Conservation (phyloP, 768 basidiomycete species). For the Termitomyces sp. region DNA sequence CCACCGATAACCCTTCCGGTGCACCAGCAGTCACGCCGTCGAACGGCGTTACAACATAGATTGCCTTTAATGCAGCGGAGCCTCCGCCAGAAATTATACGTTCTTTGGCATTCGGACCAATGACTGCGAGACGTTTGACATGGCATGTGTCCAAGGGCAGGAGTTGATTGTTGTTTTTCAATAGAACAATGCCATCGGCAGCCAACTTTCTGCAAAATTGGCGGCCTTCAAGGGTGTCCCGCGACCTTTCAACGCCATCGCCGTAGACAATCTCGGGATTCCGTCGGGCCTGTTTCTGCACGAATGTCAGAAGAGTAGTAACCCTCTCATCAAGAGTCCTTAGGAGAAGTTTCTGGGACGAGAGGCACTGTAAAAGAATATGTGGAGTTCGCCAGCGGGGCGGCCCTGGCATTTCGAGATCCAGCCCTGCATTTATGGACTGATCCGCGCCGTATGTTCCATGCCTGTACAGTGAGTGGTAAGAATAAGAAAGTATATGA, state of each 20-base stretch:
- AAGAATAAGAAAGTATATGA: background rate
- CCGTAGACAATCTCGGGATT: conserved; percentile 63
- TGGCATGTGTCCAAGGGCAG: conserved; percentile 44
- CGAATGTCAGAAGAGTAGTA: conserved; percentile 46
- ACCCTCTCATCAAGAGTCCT: conserved; percentile 49
- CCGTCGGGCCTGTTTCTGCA: conserved; percentile 51
- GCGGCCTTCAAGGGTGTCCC: conserved; percentile 49
- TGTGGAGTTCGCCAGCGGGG: conserved; percentile 61
- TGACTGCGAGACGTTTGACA: conserved; percentile 53
- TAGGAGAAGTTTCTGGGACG: conserved; percentile 44
- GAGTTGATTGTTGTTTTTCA: conserved; percentile 57
- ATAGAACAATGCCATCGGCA: conserved; percentile 59
- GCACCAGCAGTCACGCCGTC: conserved; percentile 53
- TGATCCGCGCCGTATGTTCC: conserved; percentile 71
- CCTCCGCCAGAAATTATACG: conserved; percentile 73
- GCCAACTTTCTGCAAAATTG: conserved; percentile 55
- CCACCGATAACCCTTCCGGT: conserved; percentile 45
- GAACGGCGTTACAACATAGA: conserved; percentile 62
- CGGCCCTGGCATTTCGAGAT: conserved; percentile 77
- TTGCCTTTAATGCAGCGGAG: conserved; percentile 68
- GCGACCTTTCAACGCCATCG: conserved; percentile 54
- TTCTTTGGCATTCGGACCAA: conserved; percentile 68
- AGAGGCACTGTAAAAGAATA: conserved; percentile 34
- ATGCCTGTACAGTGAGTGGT: conserved; percentile 48
- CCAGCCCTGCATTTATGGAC: conserved; percentile 68